These are phyloP conservation scores for Entomophthora muscae DNA, from an alignment of 371 early-diverging fungal species.

Conservation along the genomic window DNA sequence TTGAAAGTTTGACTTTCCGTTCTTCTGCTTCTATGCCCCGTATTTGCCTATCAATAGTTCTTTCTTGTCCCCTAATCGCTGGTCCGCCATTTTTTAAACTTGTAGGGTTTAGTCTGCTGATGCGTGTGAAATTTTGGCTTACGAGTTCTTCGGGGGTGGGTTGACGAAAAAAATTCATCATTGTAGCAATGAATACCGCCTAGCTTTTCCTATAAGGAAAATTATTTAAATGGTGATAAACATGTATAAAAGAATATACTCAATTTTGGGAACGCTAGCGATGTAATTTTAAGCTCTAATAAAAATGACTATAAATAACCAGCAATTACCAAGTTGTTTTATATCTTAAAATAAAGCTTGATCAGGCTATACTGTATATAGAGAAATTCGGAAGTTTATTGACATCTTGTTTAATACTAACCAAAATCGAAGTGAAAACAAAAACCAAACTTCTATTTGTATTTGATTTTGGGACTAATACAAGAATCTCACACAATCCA, in stretches of 20 bases:
- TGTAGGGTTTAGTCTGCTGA: neutral
- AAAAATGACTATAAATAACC: neutral
- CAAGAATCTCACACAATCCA: too few species aligned
- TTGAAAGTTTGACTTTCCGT: slow-evolving; percentile 47
- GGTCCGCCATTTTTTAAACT: slow-evolving; percentile 83
- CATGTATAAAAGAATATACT: neutral
- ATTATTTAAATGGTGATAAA: neutral
- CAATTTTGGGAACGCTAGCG: neutral
- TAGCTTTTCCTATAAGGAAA: neutral
- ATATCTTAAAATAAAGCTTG: neutral
- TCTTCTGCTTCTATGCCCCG: slow-evolving; percentile 67
- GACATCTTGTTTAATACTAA: too few species aligned
- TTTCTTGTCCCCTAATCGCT: slow-evolving; percentile 69
- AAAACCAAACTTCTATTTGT: too few species aligned
- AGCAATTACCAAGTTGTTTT: neutral
- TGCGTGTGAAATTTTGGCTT: neutral
- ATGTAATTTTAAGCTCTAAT: neutral
- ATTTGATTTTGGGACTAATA: too few species aligned
- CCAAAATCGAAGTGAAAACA: too few species aligned
- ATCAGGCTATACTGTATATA: too few species aligned
- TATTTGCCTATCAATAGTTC: slow-evolving; percentile 72
- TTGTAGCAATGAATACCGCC: neutral
- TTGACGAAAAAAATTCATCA: slow-evolving; percentile 5
- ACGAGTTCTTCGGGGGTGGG: slow-evolving; percentile 8
- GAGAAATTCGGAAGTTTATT: too few species aligned